A percentile compares a stretch with the other conserved stretches of the same genome.
Conservation (phyloP, 768 basidiomycete genomes). For the Obba rivulosa region DNA sequence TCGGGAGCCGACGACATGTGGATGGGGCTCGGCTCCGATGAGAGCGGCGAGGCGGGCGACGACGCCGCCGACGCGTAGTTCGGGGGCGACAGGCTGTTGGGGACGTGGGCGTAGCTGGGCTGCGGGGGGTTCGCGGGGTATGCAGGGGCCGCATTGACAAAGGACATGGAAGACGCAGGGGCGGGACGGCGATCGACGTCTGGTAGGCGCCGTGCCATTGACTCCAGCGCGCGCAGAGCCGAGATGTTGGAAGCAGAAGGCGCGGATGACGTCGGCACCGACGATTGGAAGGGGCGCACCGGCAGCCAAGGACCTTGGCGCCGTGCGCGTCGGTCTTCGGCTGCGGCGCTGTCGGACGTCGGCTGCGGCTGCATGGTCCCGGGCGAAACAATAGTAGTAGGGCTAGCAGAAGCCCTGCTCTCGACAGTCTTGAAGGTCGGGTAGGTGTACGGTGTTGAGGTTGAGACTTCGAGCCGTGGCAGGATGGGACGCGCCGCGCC, state of each 20-base stretch:
- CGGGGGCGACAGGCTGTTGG: not conserved
- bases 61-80: constrained; percentile 1
- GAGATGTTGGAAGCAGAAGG: constrained; percentile 11
- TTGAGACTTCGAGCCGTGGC: constrained; percentile 14
- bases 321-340: constrained; percentile 13
- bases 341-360: constrained; percentile 7
- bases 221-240: constrained; percentile 15
- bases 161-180: not conserved
- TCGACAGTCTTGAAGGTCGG: constrained; percentile 11
- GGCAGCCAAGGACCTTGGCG: constrained; percentile 16
- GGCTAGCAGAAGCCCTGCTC: not conserved
- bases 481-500: constrained; percentile 14
- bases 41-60: not conserved
- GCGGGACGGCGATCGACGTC: constrained; percentile 10
- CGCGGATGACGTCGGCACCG: constrained; percentile 7
- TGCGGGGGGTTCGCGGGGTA: constrained; percentile 1
- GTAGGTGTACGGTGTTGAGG: constrained; percentile 12
- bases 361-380: constrained; percentile 3
- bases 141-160: constrained; percentile 1
- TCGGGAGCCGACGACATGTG: constrained; percentile 5
- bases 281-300: constrained; percentile 7
- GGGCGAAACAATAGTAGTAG: not conserved
- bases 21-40: constrained; percentile 8
- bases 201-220: constrained; percentile 18
- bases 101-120: not conserved